These are phyloP conservation scores for Cairneyella variabilis DNA, from an alignment of 495 filamentous ascomycete species.

Conservation along the genomic window DNA sequence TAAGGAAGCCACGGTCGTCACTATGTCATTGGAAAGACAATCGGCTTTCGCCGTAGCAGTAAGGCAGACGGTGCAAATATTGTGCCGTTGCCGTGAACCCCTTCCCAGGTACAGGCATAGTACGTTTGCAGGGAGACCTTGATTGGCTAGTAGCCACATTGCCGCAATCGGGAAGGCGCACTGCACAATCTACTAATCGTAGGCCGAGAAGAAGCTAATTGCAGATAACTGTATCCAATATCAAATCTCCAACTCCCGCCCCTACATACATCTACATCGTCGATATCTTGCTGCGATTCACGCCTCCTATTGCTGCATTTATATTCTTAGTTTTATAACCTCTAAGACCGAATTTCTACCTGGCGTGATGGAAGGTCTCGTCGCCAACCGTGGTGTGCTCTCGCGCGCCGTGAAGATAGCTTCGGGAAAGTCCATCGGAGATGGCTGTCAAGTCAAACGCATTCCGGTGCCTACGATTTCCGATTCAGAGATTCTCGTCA, in stretches of 20 bases:
- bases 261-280: background rate
- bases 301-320: background rate
- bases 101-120: no score
- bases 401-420: background rate
- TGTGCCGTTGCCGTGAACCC: slow-evolving; percentile 1
- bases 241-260: no score
- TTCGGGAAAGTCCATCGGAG: slow-evolving; percentile 5
- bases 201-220: no score
- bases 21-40: no score
- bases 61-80: slow-evolving; percentile 1
- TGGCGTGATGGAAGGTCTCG: slow-evolving; percentile 10
- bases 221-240: no score
- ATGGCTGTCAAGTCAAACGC: slow-evolving; percentile 2
- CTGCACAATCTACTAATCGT: no score
- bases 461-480: slow-evolving; percentile 13
- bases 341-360: background rate
- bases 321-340: background rate
- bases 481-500: slow-evolving; percentile 36
- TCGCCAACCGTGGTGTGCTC: slow-evolving; percentile 6
- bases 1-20: no score
- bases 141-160: no score
- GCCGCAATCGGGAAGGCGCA: no score
- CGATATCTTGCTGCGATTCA: background rate
- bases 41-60: no score
- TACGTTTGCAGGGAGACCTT: no score